phyloP scores from a whole-genome alignment of 805 yeast species.

The Lipomyces anomalus region DNA sequence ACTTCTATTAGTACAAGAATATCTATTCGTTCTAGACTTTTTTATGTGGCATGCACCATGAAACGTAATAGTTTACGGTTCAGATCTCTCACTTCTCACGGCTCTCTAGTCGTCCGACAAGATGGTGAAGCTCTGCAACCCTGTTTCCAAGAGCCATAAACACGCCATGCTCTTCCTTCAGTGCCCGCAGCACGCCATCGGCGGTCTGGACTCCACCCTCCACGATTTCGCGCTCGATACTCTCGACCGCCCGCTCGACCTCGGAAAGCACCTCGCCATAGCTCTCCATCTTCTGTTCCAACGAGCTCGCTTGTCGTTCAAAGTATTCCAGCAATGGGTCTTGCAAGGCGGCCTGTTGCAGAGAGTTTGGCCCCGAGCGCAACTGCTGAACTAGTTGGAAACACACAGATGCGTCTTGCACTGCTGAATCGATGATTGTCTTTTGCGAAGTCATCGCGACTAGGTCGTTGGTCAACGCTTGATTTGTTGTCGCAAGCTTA shows the following conservation, averaged over 20 bases:
- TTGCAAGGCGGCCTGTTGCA: constrained; percentile 26
- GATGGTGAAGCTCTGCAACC: constrained; percentile 64
- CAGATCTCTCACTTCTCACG: constrained; percentile 8
- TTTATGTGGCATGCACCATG: no score
- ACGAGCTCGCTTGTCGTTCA: constrained; percentile 41
- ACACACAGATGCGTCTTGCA: constrained; percentile 18
- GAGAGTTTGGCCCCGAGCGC: not conserved
- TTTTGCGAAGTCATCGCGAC: constrained; percentile 14
- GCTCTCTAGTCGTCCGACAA: constrained; percentile 32
- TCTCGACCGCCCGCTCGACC: constrained; percentile 49
- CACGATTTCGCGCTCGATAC: constrained; percentile 32
- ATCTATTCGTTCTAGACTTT: no score
- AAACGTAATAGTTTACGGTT: no score
- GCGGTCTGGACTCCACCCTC: constrained; percentile 14
- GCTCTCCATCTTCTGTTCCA: constrained; percentile 43
- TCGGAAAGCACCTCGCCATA: constrained; percentile 44
- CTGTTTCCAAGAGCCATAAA: constrained; percentile 69
- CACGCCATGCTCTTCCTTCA: constrained; percentile 56
- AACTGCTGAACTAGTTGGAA: constrained; percentile 16
- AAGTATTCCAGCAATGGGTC: constrained; percentile 48
- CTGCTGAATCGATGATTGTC: constrained; percentile 11
- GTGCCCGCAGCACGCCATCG: constrained; percentile 25
- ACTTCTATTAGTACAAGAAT: no score
- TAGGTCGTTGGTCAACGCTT: constrained; percentile 19
- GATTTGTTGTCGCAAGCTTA: constrained; percentile 22